Percentiles rank a stretch among this genome's conserved stretches.
Conservation (phyloP, 2,329 filamentous ascomycete genomes). For the Mycocentrospora acerina region DNA sequence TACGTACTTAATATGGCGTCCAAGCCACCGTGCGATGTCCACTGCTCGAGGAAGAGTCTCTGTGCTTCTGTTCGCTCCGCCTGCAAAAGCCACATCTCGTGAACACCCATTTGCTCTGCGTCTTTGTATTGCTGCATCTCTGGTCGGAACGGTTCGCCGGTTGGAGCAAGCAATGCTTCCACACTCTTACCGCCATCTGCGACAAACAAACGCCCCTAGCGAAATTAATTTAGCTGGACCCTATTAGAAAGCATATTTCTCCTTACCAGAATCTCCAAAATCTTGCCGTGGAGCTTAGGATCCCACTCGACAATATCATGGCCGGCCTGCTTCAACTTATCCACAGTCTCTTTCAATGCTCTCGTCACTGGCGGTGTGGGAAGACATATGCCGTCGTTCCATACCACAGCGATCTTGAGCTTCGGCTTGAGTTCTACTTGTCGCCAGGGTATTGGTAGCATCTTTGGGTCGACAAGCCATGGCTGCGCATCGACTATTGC, state of each 20-base stretch:
- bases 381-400: constrained; percentile 52
- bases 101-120: constrained; percentile 47
- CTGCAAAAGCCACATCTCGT: constrained; percentile 54
- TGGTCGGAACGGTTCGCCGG: constrained; percentile 49
- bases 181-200: constrained; percentile 56
- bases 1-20: constrained; percentile 47
- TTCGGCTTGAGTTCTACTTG: constrained; percentile 45
- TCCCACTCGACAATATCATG: constrained; percentile 61
- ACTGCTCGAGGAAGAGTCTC: constrained; percentile 49
- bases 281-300: constrained; percentile 54
- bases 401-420: constrained; percentile 61
- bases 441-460: constrained; percentile 57
- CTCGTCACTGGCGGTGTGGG: constrained; percentile 57
- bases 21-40: constrained; percentile 43
- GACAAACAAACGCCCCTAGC: constrained; percentile 48
- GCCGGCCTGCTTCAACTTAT: constrained; percentile 53
- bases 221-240: constrained; percentile 1
- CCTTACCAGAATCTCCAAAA: constrained; percentile 52
- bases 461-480: constrained; percentile 56
- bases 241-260: background rate
- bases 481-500: constrained; percentile 48
- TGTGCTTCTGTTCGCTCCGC: constrained; percentile 47
- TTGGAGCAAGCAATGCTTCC: constrained; percentile 42
- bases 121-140: constrained; percentile 51
- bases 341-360: constrained; percentile 57